Percentiles rank a stretch among this genome's conserved stretches.
Evolutionary conservation across 2,329 filamentous ascomycete species (phyloP).

Genomic region (Diplodia scrobiculata): DNA sequence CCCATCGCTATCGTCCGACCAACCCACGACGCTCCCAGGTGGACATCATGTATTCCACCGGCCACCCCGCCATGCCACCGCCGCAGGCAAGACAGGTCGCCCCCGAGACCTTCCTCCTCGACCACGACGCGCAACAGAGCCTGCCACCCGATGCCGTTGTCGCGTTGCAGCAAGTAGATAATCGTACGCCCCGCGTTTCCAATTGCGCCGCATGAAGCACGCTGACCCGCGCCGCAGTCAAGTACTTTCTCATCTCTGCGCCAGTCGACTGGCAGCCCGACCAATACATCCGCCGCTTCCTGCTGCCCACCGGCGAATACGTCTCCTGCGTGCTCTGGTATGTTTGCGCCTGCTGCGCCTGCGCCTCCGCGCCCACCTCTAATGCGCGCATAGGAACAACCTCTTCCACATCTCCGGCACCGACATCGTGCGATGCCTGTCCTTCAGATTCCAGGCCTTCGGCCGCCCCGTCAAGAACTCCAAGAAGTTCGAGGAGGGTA

Average conservation of each 20-base stretch:
- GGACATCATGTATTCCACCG: conserved; percentile 52
- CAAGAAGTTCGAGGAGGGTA: conserved; percentile 99
- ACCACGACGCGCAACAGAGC: conserved; percentile 93
- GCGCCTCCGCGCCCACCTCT: conserved; percentile 1
- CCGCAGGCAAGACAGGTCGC: conserved; percentile 70
- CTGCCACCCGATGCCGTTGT: conserved; percentile 96
- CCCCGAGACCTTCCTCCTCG: conserved; percentile 98
- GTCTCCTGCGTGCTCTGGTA: conserved; percentile 96
- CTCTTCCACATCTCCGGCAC: conserved; percentile 99
- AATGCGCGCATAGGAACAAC: conserved; percentile 69
- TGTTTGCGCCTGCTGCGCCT: conserved; percentile 34
- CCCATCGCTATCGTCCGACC: conserved; percentile 12
- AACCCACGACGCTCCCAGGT: conserved; percentile 8
- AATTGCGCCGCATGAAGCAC: conserved; percentile 32
- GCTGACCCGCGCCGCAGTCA: conserved; percentile 64
- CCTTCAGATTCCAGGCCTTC: conserved; percentile 98
- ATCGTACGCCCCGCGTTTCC: conserved; percentile 64
- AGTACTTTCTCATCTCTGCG: conserved; percentile 99
- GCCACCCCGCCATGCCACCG: conserved; percentile 75
- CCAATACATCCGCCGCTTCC: conserved; percentile 93
- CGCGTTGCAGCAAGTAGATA: conserved; percentile 96
- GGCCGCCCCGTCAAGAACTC: conserved; percentile 98
- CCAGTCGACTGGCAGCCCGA: conserved; percentile 97
- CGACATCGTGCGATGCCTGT: conserved; percentile 96
- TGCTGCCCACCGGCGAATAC: conserved; percentile 96